phyloP scores from a whole-genome alignment of 345 rosid genomes.

The Corymbia maculata region DNA sequence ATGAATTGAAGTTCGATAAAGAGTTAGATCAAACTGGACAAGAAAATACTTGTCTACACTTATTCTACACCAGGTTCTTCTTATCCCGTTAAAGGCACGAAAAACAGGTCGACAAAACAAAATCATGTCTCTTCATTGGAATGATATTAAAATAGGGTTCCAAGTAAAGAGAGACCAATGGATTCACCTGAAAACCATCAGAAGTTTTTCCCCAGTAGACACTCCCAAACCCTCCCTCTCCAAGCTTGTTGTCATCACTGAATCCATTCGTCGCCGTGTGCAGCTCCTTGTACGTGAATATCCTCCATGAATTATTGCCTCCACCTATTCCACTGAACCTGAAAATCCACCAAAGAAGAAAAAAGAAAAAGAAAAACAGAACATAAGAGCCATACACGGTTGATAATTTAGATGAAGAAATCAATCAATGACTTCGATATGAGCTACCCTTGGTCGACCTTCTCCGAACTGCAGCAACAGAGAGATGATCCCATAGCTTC shows the following conservation, averaged over 20 bases:
- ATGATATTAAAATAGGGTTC: not conserved
- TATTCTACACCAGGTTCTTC: not conserved
- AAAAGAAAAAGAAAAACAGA: not conserved
- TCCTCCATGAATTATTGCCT: conserved; percentile 42
- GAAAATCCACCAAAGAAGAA: not conserved
- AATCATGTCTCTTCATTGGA: not conserved
- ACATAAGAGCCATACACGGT: not conserved
- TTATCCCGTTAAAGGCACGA: not conserved
- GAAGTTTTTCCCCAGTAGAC: conserved; percentile 70
- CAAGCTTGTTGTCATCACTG: conserved; percentile 53
- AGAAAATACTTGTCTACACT: not conserved
- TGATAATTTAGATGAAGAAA: not conserved
- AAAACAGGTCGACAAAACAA: not conserved
- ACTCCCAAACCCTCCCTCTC: conserved; percentile 61
- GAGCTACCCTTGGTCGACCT: conserved; percentile 40
- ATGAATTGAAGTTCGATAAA: not conserved
- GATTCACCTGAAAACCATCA: conserved; percentile 52
- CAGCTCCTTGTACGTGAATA: conserved; percentile 62
- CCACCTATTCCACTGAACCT: conserved; percentile 5
- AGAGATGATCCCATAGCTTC: conserved; percentile 37
- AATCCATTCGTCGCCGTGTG: conserved; percentile 59
- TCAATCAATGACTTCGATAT: not conserved
- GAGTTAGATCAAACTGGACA: not conserved
- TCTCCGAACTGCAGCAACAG: conserved; percentile 36
- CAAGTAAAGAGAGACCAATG: not conserved